Evolutionary conservation across 805 yeast species (phyloP).

Genomic region (Peterozyma toletana): DNA sequence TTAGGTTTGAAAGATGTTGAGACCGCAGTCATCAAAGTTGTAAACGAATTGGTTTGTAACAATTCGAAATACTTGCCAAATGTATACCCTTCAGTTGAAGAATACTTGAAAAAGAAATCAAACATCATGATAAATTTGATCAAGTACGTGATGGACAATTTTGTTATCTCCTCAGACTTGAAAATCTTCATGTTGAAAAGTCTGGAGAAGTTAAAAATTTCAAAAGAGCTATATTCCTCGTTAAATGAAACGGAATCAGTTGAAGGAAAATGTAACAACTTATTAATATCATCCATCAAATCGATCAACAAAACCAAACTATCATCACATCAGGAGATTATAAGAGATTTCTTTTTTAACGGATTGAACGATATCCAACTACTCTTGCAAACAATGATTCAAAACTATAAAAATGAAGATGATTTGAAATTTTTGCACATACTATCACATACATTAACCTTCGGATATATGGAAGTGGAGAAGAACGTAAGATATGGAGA

Average conservation of each 20-base stretch:
- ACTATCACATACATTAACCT: conserved; percentile 8
- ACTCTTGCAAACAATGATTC: conserved; percentile 1
- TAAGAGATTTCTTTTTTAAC: conserved; percentile 10
- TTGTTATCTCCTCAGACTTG: conserved; percentile 7
- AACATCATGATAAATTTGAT: conserved; percentile 14
- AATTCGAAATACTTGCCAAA: conserved; percentile 51
- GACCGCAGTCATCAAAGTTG: conserved; percentile 40
- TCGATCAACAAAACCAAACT: not conserved
- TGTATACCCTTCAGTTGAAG: conserved; percentile 39
- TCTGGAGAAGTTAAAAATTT: conserved; percentile 6
- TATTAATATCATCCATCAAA: not conserved
- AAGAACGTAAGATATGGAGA: conserved; percentile 9
- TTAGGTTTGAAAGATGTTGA: conserved; percentile 39
- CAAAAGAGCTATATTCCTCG: conserved; percentile 1
- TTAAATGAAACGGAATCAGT: not conserved
- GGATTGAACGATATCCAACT: conserved; percentile 2
- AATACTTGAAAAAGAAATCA: conserved; percentile 44
- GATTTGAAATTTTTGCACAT: conserved; percentile 9
- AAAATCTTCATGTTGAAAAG: conserved; percentile 7
- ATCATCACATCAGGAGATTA: not conserved
- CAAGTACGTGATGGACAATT: conserved; percentile 14
- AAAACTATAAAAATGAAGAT: conserved; percentile 6
- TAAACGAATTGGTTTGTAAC: conserved; percentile 43
- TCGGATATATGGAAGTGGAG: conserved; percentile 14
- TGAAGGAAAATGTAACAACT: not conserved